These are phyloP conservation scores for Phytophthora pinifolia DNA, from an alignment of 352 stramenopile genomes.

Conservation along the genomic window DNA sequence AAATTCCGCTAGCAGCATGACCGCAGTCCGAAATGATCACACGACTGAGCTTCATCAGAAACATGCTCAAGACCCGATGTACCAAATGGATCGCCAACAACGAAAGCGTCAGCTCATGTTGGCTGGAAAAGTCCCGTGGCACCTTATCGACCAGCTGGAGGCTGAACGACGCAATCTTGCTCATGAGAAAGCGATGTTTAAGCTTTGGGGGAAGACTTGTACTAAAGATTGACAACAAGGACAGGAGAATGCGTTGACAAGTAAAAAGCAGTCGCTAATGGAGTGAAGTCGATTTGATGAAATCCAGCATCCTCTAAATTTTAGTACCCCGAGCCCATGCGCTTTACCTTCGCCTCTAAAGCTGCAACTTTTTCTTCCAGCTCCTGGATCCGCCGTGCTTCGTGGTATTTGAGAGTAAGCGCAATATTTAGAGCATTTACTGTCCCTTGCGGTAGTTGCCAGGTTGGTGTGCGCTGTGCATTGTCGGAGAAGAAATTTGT, in stretches of 20 bases:
- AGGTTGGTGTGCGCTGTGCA: conserved; percentile 50
- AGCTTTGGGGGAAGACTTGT: conserved; percentile 46
- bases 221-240: conserved; percentile 12
- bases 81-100: conserved; percentile 27
- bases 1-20: background rate
- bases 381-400: conserved; percentile 44
- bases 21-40: conserved; percentile 2
- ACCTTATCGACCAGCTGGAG: conserved; percentile 64
- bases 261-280: background rate
- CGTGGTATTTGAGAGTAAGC: conserved; percentile 42
- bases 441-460: conserved; percentile 59
- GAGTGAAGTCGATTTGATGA: too few species aligned
- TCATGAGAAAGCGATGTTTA: conserved; percentile 64
- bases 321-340: conserved; percentile 34
- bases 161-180: conserved; percentile 47
- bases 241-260: conserved; percentile 1
- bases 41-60: background rate
- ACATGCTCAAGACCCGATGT: conserved; percentile 7
- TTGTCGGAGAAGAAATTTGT: conserved; percentile 67
- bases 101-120: conserved; percentile 34
- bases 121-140: conserved; percentile 65
- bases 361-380: conserved; percentile 37
- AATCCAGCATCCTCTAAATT: conserved; percentile 8
- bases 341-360: conserved; percentile 36
- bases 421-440: conserved; percentile 52